Conservation (phyloP, 441 rosid genomes). For the Pelargonium myrrhifolium region DNA sequence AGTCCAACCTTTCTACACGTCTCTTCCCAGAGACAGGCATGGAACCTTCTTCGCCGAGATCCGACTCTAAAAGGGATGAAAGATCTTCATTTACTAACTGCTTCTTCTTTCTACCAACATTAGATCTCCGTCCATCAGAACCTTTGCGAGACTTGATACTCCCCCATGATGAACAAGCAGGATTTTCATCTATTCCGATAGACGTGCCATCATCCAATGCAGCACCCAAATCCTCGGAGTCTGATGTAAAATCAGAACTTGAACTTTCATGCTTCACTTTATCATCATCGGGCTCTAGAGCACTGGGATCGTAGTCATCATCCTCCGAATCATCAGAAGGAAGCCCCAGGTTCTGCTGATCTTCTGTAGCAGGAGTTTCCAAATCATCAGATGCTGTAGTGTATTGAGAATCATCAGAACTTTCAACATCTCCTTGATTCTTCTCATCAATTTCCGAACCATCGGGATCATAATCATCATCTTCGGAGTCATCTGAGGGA, state of each 20-base stretch:
- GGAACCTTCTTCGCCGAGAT: constrained; percentile 32
- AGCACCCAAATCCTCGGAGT: constrained; percentile 60
- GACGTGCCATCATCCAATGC: constrained; percentile 25
- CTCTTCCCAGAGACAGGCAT: constrained; percentile 43
- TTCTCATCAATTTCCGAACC: constrained; percentile 33
- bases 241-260: constrained; percentile 71
- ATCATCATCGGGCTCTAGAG: constrained; percentile 32
- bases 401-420: constrained; percentile 60
- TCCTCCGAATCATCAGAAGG: constrained; percentile 94
- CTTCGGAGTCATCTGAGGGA: constrained; percentile 88
- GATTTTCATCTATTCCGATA: constrained; percentile 30
- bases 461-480: constrained; percentile 71
- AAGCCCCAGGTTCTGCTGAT: constrained; percentile 33
- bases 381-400: constrained; percentile 54
- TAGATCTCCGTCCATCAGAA: constrained; percentile 21
- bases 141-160: constrained; percentile 17
- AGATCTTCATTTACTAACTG: constrained; percentile 27
- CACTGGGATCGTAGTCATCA: constrained; percentile 75
- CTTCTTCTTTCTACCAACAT: constrained; percentile 22
- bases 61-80: constrained; percentile 32
- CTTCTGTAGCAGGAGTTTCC: constrained; percentile 30
- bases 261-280: constrained; percentile 46
- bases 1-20: constrained; percentile 67
- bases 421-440: constrained; percentile 39
- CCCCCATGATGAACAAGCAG: constrained; percentile 4